Evolutionary conservation across 2,329 filamentous ascomycete species (phyloP).

Genomic region (Alternaria sp.): DNA sequence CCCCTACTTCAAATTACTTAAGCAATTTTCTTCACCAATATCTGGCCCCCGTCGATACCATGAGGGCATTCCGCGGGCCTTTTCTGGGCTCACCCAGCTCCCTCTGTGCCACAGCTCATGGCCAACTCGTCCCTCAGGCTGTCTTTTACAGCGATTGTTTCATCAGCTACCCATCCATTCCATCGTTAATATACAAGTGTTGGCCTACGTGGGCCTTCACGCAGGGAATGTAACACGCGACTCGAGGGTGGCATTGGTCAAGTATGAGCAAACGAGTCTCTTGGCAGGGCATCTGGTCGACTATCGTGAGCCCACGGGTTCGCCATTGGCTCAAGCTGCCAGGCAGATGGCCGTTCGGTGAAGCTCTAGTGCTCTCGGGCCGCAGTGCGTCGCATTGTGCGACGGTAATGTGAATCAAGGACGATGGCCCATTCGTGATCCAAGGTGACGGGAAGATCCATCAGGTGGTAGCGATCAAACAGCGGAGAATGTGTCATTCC

Average conservation of each 20-base stretch:
- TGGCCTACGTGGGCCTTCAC: background rate
- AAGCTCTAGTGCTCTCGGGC: constrained; percentile 16
- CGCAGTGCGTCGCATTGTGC: constrained; percentile 14
- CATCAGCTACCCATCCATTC: constrained; percentile 4
- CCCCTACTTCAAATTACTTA: background rate
- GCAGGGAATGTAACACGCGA: constrained; percentile 4
- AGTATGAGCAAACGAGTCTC: constrained; percentile 17
- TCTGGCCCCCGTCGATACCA: background rate
- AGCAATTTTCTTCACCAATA: background rate
- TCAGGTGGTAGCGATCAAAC: constrained; percentile 31
- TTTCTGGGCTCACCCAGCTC: background rate
- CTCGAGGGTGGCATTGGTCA: constrained; percentile 8
- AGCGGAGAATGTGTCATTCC: constrained; percentile 21
- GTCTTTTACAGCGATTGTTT: constrained; percentile 8
- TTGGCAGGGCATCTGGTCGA: constrained; percentile 20
- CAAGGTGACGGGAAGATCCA: constrained; percentile 13
- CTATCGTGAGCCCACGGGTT: constrained; percentile 11
- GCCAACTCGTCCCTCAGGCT: background rate
- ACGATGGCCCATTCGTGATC: constrained; percentile 16
- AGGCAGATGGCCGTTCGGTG: constrained; percentile 12
- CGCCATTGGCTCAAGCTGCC: constrained; percentile 10
- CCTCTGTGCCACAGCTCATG: background rate
- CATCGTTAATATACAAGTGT: background rate
- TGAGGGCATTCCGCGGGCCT: background rate
- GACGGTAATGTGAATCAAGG: constrained; percentile 21